These are phyloP conservation scores for Ampelomyces quisqualis DNA, from an alignment of 2,329 filamentous ascomycete genomes.

Conservation along the genomic window DNA sequence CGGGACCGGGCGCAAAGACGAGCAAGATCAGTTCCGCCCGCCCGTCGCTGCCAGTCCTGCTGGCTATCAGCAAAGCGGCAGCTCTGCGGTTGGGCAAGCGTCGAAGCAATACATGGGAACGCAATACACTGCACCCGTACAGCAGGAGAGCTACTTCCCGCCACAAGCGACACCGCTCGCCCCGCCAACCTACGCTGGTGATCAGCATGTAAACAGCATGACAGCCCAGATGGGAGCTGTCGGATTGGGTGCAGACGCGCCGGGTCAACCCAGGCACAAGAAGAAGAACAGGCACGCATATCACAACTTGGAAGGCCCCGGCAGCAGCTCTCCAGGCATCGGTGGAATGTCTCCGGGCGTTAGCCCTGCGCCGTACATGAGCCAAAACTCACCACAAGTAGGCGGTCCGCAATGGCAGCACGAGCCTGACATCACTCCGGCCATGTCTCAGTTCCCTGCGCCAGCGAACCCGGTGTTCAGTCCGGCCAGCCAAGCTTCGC, in stretches of 20 bases:
- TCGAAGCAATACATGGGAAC: constrained; percentile 37
- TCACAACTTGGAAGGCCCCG: constrained; percentile 76
- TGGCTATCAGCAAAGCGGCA: constrained; percentile 48
- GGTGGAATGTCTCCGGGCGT: constrained; percentile 65
- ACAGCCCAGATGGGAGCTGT: constrained; percentile 32
- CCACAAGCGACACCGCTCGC: constrained; percentile 33
- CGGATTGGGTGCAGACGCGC: constrained; percentile 40
- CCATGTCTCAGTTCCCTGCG: constrained; percentile 63
- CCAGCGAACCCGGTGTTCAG: constrained; percentile 56
- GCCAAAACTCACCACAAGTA: constrained; percentile 42
- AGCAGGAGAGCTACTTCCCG: constrained; percentile 48
- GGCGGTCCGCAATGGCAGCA: constrained; percentile 45
- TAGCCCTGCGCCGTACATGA: constrained; percentile 60
- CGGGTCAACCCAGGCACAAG: constrained; percentile 59
- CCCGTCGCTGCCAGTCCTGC: constrained; percentile 48
- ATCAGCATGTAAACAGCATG: constrained; percentile 39
- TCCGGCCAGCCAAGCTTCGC: constrained; percentile 40
- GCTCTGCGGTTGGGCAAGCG: constrained; percentile 28
- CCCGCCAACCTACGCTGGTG: constrained; percentile 22
- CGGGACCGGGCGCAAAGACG: constrained; percentile 30
- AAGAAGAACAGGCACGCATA: constrained; percentile 96
- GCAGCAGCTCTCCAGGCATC: constrained; percentile 66
- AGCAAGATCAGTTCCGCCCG: constrained; percentile 41
- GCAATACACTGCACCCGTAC: constrained; percentile 28
- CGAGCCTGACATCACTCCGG: constrained; percentile 47